These are phyloP conservation scores for Pseudogymnoascus sp. DNA, from an alignment of 2,329 filamentous ascomycete genomes.

Conservation along the genomic window DNA sequence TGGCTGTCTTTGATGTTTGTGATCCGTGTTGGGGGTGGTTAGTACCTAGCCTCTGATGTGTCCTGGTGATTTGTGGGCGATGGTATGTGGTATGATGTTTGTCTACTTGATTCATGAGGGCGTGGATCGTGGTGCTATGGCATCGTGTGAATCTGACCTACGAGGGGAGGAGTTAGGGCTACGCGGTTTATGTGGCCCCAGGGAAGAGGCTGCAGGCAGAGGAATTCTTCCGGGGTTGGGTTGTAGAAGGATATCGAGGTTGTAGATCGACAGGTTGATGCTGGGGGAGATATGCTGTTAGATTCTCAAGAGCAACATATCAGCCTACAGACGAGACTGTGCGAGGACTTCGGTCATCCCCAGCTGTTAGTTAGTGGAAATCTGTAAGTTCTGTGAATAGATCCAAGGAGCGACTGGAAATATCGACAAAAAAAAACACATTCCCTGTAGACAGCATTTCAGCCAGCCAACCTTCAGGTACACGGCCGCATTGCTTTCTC, in stretches of 20 bases:
- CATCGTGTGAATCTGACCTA: not conserved
- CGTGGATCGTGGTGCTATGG: not conserved
- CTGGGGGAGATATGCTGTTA: not conserved
- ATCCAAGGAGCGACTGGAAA: too few species aligned
- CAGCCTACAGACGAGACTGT: too few species aligned
- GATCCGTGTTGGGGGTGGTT: not conserved
- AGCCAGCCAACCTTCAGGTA: too few species aligned
- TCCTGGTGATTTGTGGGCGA: not conserved
- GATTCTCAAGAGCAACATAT: not conserved
- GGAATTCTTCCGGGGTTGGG: not conserved
- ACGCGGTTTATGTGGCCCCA: not conserved
- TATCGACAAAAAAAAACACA: too few species aligned
- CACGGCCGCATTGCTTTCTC: too few species aligned
- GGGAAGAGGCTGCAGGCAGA: not conserved
- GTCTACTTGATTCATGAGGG: not conserved
- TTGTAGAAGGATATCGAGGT: not conserved
- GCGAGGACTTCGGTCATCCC: too few species aligned
- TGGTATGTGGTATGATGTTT: not conserved
- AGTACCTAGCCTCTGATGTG: not conserved
- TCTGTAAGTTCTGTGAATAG: too few species aligned
- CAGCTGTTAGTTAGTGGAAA: too few species aligned
- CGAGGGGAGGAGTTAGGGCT: not conserved
- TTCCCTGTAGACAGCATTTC: too few species aligned
- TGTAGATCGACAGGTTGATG: not conserved
- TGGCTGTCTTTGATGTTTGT: not conserved